Base-by-base conservation (phyloP, 2,329 filamentous ascomycete species). In the Talaromyces atroroseus region DNA sequence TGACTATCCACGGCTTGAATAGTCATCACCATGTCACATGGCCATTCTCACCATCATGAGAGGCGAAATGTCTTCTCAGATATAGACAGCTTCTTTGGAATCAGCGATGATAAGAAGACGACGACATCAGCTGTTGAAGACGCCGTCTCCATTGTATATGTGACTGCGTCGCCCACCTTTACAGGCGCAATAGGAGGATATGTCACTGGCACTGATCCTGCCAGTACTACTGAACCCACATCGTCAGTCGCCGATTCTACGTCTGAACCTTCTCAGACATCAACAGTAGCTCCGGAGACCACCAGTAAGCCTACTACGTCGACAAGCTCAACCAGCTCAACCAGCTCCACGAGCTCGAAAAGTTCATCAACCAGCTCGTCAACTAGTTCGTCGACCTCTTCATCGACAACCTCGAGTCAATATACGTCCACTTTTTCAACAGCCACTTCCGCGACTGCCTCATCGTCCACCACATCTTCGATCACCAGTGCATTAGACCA, bases 131-230 rank as follows among this genome's bases (percentile, higher is more conserved):
- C 32, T 6, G 49, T n/a, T 18, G 24, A 18, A 12, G 21, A 18
- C 3, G 32, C 36, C 48, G 26, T 20, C 48, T 58, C 60, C 12
- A 68, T 80, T 42, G 74, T 83, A 44, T 80, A 82, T 65, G 73
- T 81, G 47, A 83, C 81, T 0, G 72, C 78, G 29, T 63, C 74
- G 21, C 73, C 77, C 54, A 82, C 81, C 40, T 84, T 82, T 61
- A 68, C 72, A 16, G 80, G 79, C 24, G 71, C 73, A 1, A 70
- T 81, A 58, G 78, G 71, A 55, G 78, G 77, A 58, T 80, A 76
- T 62, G 70, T 71, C 14, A 80, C 79, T 2, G 49, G 44, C 44
- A 16, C 49, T 34, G 24, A 46, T 20, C 57, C 65, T 40, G 66
- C 54, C 20, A 42, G 42, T 40, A 44, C 40, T 36, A 56, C 40